Conservation (phyloP, 2,329 filamentous ascomycete genomes). For the Monilinia polystroma region DNA sequence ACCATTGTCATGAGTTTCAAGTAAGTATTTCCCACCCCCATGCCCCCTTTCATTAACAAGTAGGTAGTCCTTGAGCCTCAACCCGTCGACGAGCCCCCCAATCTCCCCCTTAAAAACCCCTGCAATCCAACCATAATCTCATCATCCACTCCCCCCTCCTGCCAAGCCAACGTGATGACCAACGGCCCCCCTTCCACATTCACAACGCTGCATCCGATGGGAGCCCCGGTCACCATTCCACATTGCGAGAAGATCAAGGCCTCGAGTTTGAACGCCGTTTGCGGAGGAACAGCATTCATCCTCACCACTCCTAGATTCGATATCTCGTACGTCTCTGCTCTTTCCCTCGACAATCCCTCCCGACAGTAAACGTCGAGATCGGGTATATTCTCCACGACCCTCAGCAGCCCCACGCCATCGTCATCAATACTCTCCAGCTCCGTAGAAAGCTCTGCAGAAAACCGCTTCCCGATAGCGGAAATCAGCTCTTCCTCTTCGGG, state of each 20-base stretch:
- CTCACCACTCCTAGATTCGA: slow-evolving; percentile 33
- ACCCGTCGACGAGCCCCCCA: not conserved
- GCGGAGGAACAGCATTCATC: not conserved
- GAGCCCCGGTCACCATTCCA: slow-evolving; percentile 27
- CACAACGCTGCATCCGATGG: slow-evolving; percentile 28
- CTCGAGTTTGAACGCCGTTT: slow-evolving; percentile 23
- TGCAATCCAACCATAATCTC: slow-evolving; percentile 25
- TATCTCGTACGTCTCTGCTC: slow-evolving; percentile 28
- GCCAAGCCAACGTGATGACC: slow-evolving; percentile 31
- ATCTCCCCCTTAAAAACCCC: not conserved
- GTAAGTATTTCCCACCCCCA: not conserved
- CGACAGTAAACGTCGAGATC: not conserved
- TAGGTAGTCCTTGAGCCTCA: too few species aligned
- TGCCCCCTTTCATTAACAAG: too few species aligned
- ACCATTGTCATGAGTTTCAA: not conserved
- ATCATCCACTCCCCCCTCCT: slow-evolving; percentile 29
- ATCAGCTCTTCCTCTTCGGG: slow-evolving; percentile 24
- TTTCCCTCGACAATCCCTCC: not conserved
- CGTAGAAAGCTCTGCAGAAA: slow-evolving; percentile 20
- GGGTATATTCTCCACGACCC: not conserved
- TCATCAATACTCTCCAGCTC: slow-evolving; percentile 23
- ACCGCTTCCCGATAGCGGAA: slow-evolving; percentile 22
- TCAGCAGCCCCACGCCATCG: slow-evolving; percentile 6
- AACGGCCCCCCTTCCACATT: slow-evolving; percentile 28
- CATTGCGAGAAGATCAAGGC: slow-evolving; percentile 31